Conservation (phyloP, 192 early-diverging fungal genomes). For the Linnemannia exigua region DNA sequence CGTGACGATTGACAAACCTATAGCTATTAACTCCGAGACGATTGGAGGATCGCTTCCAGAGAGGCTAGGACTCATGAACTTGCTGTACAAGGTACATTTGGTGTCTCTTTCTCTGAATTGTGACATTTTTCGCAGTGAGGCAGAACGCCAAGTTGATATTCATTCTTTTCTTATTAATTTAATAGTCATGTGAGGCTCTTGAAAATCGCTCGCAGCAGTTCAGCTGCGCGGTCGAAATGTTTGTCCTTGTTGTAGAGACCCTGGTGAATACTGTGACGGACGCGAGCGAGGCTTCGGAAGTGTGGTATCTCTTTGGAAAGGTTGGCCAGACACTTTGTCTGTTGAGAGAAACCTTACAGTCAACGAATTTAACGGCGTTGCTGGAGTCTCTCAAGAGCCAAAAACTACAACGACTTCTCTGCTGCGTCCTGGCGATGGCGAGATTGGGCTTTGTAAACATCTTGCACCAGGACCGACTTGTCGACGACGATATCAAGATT, state of each 20-base stretch:
- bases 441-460: constrained; percentile 47
- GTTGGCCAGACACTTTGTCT: constrained; percentile 26
- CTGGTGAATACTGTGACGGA: constrained; percentile 44
- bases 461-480: constrained; percentile 49
- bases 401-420: constrained; percentile 35
- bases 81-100: constrained; percentile 55
- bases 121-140: no score
- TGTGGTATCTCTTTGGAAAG: constrained; percentile 49
- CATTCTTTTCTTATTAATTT: neutral
- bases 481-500: constrained; percentile 55
- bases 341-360: constrained; percentile 36
- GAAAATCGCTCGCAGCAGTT: constrained; percentile 47
- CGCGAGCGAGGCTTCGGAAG: constrained; percentile 55
- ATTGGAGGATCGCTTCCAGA: constrained; percentile 56
- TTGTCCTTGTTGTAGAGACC: constrained; percentile 42
- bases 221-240: constrained; percentile 54
- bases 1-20: neutral
- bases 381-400: constrained; percentile 5
- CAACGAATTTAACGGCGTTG: constrained; percentile 15
- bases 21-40: constrained; percentile 9
- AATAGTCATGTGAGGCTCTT: constrained; percentile 55
- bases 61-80: constrained; percentile 43
- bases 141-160: neutral
- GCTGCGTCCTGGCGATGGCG: constrained; percentile 37
- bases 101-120: neutral